Evolutionary conservation across 2,329 filamentous ascomycete species (phyloP).

Genomic region (Penicillium sp.): DNA sequence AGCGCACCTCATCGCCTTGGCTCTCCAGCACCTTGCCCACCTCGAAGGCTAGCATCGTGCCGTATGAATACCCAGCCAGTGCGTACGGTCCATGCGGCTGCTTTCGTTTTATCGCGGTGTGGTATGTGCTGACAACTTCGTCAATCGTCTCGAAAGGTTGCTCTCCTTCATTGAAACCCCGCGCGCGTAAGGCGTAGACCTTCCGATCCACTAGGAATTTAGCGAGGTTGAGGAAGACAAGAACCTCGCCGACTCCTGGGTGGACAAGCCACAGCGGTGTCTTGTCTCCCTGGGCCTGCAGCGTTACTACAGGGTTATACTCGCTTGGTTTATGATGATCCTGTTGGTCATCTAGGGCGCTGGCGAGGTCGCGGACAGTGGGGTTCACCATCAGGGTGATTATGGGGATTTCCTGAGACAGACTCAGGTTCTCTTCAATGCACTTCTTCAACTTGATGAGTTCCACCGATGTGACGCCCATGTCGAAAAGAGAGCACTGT

Average conservation of each 20-base stretch:
- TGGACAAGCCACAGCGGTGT: slow-evolving; percentile 38
- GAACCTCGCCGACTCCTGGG: slow-evolving; percentile 40
- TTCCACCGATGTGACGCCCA: slow-evolving; percentile 39
- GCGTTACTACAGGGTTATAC: slow-evolving; percentile 35
- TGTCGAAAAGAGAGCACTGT: slow-evolving; percentile 23
- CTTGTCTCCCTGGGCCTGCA: slow-evolving; percentile 26
- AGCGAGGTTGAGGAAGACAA: slow-evolving; percentile 39
- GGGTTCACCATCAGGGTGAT: slow-evolving; percentile 34
- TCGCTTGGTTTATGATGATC: background rate
- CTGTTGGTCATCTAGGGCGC: slow-evolving; percentile 19
- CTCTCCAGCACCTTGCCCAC: slow-evolving; percentile 47
- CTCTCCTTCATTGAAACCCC: slow-evolving; percentile 30
- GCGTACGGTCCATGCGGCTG: slow-evolving; percentile 54
- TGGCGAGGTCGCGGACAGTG: slow-evolving; percentile 28
- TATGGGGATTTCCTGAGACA: slow-evolving; percentile 37
- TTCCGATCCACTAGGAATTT: slow-evolving; percentile 14
- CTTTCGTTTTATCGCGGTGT: slow-evolving; percentile 36
- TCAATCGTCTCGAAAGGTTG: slow-evolving; percentile 37
- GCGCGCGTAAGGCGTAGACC: slow-evolving; percentile 17
- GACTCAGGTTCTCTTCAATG: slow-evolving; percentile 30
- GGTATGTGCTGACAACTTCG: slow-evolving; percentile 45
- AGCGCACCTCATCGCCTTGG: slow-evolving; percentile 40
- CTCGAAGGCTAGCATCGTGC: slow-evolving; percentile 53
- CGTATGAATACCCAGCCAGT: slow-evolving; percentile 53
- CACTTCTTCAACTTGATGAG: slow-evolving; percentile 42